Conservation (phyloP, 2,329 filamentous ascomycete genomes). For the Pochonia chlamydosporia region DNA sequence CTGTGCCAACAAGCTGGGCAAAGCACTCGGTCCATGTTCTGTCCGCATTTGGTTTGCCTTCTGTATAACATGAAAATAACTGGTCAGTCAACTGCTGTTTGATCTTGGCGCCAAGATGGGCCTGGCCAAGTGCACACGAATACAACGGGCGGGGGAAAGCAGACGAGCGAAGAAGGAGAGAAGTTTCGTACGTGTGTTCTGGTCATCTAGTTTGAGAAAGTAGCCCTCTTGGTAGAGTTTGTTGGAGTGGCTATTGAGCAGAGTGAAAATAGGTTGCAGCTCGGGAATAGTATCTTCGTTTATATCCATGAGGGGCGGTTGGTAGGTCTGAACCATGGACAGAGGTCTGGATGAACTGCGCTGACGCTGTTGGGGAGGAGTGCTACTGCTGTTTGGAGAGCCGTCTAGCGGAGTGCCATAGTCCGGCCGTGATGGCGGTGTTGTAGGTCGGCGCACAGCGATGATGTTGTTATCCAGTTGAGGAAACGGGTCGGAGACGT, state of each 20-base stretch:
- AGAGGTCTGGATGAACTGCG: slow-evolving; percentile 61
- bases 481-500: slow-evolving; percentile 25
- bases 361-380: slow-evolving; percentile 33
- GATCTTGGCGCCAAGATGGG: background rate
- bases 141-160: too few relatives aligned
- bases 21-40: slow-evolving; percentile 95
- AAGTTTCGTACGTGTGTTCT: slow-evolving; percentile 71
- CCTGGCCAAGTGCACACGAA: too few relatives aligned
- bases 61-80: slow-evolving; percentile 46
- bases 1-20: slow-evolving; percentile 90
- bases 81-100: slow-evolving; percentile 4
- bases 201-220: slow-evolving; percentile 92
- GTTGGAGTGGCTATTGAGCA: slow-evolving; percentile 90
- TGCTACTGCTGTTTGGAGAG: slow-evolving; percentile 36
- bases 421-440: slow-evolving; percentile 33
- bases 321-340: slow-evolving; percentile 82
- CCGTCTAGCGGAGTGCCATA: slow-evolving; percentile 36
- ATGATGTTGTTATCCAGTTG: slow-evolving; percentile 26
- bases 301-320: slow-evolving; percentile 81
- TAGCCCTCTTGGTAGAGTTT: slow-evolving; percentile 98
- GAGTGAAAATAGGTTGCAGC: slow-evolving; percentile 88
- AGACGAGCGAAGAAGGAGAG: background rate
- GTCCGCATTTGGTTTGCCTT: slow-evolving; percentile 79
- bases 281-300: slow-evolving; percentile 83
- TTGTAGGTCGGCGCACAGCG: slow-evolving; percentile 28